These are phyloP conservation scores for Dorcoceras hygrometricum DNA, from an alignment of 257 asterid species.

Conservation along the genomic window DNA sequence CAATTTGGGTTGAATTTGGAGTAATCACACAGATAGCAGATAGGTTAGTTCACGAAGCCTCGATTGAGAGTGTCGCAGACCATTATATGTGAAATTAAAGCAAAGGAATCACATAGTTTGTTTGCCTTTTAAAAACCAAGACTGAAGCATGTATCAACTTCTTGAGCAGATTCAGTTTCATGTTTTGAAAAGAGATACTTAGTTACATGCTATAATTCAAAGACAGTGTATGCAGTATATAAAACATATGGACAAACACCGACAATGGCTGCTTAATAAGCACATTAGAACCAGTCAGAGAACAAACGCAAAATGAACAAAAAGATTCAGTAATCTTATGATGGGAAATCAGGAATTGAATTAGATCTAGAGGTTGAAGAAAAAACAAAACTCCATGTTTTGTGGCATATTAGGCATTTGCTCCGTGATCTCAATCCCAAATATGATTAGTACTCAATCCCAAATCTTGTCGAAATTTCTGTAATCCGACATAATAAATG, in stretches of 20 bases:
- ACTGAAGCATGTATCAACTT: not conserved
- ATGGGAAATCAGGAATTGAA: too few species aligned
- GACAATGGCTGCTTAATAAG: too few species aligned
- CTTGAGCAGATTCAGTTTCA: not conserved
- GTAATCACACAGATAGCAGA: not conserved
- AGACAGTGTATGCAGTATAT: not conserved
- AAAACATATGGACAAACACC: too few species aligned
- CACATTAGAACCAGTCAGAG: too few species aligned
- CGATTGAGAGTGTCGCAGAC: not conserved
- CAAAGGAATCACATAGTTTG: not conserved
- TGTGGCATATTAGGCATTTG: not conserved
- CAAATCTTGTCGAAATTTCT: slow-evolving; percentile 4
- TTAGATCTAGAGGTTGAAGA: not conserved
- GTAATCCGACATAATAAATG: not conserved
- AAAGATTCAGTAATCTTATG: too few species aligned
- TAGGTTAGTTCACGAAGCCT: not conserved
- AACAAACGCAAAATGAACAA: too few species aligned
- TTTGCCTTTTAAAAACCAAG: not conserved
- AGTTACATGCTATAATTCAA: not conserved
- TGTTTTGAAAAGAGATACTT: not conserved
- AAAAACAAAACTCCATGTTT: too few species aligned
- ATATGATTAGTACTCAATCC: too few species aligned
- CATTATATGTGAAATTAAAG: too few species aligned
- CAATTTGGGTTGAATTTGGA: not conserved
- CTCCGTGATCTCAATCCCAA: not conserved